phyloP scores from a whole-genome alignment of 2,329 filamentous ascomycete genomes.

The Chaetomiaceae sp. region DNA sequence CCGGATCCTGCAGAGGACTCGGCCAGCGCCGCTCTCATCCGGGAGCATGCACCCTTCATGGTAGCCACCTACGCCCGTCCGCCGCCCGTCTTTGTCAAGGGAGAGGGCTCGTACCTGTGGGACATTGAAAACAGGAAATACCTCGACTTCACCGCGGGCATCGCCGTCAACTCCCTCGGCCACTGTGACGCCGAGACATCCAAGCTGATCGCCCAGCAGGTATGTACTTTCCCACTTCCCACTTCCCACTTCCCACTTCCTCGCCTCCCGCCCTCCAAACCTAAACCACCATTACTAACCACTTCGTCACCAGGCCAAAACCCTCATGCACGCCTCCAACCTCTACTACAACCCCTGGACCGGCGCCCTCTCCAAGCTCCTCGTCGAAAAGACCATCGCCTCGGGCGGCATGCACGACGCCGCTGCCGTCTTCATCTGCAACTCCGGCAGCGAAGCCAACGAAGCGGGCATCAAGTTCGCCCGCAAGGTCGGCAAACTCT shows the following conservation, averaged over 20 bases:
- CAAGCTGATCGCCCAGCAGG: conserved; percentile 73
- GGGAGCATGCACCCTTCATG: conserved; percentile 80
- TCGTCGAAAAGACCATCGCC: conserved; percentile 75
- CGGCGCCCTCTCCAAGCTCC: conserved; percentile 76
- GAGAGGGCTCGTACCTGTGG: conserved; percentile 82
- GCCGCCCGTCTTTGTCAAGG: conserved; percentile 82
- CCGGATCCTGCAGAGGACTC: conserved; percentile 72
- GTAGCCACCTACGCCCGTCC: conserved; percentile 92
- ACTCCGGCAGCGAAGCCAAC: conserved; percentile 95
- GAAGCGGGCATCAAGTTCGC: conserved; percentile 97
- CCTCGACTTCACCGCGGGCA: conserved; percentile 91
- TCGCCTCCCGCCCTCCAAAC: not conserved
- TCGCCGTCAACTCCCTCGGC: conserved; percentile 89
- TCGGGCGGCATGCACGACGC: conserved; percentile 80
- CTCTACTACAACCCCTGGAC: conserved; percentile 98
- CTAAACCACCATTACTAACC: not conserved
- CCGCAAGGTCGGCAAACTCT: conserved; percentile 77
- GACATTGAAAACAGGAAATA: conserved; percentile 87
- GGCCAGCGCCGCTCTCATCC: conserved; percentile 67
- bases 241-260: too few relatives aligned
- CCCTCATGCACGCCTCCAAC: conserved; percentile 87
- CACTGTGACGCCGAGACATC: conserved; percentile 81
- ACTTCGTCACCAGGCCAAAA: conserved; percentile 51
- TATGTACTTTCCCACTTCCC: too few relatives aligned
- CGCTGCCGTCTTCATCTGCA: conserved; percentile 82